Conservation (phyloP, 768 basidiomycete genomes). For the Suillus decipiens region DNA sequence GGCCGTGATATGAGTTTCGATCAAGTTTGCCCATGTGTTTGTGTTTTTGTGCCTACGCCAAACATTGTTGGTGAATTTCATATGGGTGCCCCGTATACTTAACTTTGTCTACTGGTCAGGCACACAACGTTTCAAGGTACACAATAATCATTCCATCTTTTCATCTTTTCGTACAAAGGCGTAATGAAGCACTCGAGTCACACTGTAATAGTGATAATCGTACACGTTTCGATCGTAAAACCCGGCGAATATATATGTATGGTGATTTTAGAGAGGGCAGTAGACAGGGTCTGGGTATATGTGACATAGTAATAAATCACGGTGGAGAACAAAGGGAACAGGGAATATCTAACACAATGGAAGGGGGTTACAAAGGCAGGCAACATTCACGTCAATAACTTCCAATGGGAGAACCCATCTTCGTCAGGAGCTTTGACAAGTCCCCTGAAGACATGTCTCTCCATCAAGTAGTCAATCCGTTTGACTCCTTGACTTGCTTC, state of each 20-base stretch:
- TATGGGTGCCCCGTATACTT: neutral
- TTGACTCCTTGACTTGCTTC: conserved; percentile 42
- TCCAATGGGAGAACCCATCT: conserved; percentile 34
- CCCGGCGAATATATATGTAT: neutral
- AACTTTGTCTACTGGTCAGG: neutral
- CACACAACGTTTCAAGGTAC: neutral
- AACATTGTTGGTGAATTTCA: neutral
- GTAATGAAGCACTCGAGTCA: neutral
- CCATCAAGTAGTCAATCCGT: conserved; percentile 40
- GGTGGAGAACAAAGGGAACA: neutral
- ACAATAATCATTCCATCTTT: neutral
- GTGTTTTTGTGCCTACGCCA: neutral
- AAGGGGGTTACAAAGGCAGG: neutral
- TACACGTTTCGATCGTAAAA: neutral
- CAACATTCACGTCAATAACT: conserved; percentile 23
- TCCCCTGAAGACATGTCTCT: conserved; percentile 38
- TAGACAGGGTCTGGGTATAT: neutral
- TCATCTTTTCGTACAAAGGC: neutral
- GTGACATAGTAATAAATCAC: neutral
- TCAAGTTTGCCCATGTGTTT: neutral
- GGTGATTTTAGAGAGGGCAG: neutral
- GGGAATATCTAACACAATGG: neutral
- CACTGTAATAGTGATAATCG: neutral
- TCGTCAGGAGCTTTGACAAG: conserved; percentile 32
- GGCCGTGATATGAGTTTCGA: neutral